Evolutionary conservation across 371 early-diverging fungal genomes (phyloP), one percentile per base, ranked within the genome.

Genomic region (Globomyces sp.): DNA sequence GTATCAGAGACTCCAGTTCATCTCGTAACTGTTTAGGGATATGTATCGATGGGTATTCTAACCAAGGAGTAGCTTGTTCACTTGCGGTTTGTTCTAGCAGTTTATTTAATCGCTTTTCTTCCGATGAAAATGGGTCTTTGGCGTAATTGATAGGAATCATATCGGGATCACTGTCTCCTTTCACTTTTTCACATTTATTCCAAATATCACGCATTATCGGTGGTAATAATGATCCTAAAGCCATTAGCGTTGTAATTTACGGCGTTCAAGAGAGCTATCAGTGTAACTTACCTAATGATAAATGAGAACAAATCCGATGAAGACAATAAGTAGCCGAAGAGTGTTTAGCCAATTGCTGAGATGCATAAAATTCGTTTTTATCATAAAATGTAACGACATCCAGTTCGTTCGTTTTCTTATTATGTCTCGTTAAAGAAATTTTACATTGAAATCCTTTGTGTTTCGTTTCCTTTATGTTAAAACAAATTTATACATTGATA

Each of bases 291-390:
- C 88, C 73, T 72, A 92, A 68, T 39, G 86, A 83, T 74, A 87
- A 86, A 57, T 90, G 84, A 1, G 90, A 90, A 55, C 82, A 83
- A 64, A 93, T 78, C 57, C 91, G 83, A 70, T 90, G 90, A n/a
- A 94, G 80, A 4, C 86, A 87, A 78, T 85, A 93, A 0, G 94
- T 94, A 0, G 92, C 91, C 0, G 87, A 90, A 58, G 67, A 66
- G 65, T 93, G 93, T 45, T 89, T 84, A 2, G 92, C 94, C 66
- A 91, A 90, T 4, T 81, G 67, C 0, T 90, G 80, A 0, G 86
- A 84, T 4, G 81, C 77, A 43, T 74, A 74, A 6, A 58, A 72
- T n/a, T 82, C 70, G 10, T 73, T 72, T 59, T 63, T 70, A 42
- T 68, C 86, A 69, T 59, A 76, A 72, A 60, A 87, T 10, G 58